Percentiles rank a stretch among this genome's conserved stretches.
These are phyloP conservation scores for Hsuehochloa calcarea DNA, from an alignment of 176 grass and related monocot species.

Conservation along the genomic window DNA sequence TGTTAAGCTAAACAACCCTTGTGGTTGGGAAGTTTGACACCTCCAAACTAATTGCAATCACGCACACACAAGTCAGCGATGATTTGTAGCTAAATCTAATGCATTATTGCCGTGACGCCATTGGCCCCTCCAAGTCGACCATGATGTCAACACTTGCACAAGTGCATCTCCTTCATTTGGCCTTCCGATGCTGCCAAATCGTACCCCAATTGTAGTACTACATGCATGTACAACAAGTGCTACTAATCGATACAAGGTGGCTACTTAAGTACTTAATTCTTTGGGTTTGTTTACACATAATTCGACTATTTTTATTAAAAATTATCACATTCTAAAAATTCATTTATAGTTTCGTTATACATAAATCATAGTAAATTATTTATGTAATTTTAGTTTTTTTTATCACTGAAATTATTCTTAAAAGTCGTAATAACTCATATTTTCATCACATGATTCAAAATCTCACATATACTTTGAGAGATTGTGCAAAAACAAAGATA, in stretches of 20 bases:
- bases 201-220: background rate
- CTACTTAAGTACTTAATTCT: background rate
- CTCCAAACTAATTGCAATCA: constrained; percentile 39
- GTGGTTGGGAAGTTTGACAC: constrained; percentile 32
- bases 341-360: too few relatives aligned
- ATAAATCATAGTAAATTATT: too few relatives aligned
- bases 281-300: too few relatives aligned
- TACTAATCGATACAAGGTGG: background rate
- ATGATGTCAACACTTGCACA: constrained; percentile 22
- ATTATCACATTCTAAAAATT: too few relatives aligned
- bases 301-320: too few relatives aligned
- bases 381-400: too few relatives aligned
- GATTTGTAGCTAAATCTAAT: constrained; percentile 30
- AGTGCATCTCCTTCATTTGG: background rate
- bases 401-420: too few relatives aligned
- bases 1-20: constrained; percentile 25
- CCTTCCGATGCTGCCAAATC: constrained; percentile 31
- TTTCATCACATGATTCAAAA: too few relatives aligned
- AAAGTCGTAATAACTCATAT: too few relatives aligned
- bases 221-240: constrained; percentile 6
- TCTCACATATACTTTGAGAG: too few relatives aligned
- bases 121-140: constrained; percentile 16
- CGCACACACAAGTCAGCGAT: constrained; percentile 6
- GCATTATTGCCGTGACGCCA: constrained; percentile 42
- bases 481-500: too few relatives aligned